Conservation (phyloP, 345 rosid genomes). For the Trapa bicornis region DNA sequence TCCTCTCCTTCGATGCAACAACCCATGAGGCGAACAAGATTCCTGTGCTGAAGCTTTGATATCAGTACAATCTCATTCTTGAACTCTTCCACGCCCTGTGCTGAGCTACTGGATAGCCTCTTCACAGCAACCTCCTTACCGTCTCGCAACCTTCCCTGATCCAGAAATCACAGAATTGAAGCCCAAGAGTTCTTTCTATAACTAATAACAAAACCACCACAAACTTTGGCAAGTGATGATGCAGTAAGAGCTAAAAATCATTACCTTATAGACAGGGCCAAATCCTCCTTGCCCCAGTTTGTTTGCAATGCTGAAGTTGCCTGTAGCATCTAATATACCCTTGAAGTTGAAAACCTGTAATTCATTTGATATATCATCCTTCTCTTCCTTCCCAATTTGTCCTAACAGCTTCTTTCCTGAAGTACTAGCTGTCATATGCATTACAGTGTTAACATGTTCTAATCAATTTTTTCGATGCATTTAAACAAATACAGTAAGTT, state of each 20-base stretch:
- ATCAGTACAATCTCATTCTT: constrained; percentile 47
- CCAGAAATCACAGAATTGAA: background rate
- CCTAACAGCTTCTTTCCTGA: background rate
- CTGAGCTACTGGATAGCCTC: constrained; percentile 37
- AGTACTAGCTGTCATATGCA: background rate
- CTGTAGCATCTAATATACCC: constrained; percentile 2
- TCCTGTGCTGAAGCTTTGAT: constrained; percentile 51
- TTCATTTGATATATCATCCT: background rate
- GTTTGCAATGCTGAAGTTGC: background rate
- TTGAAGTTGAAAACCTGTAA: background rate
- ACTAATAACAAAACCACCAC: too few species aligned
- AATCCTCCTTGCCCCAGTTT: constrained; percentile 14
- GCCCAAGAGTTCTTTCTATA: too few species aligned
- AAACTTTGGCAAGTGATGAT: background rate
- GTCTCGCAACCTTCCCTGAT: constrained; percentile 33
- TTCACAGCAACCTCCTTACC: constrained; percentile 53
- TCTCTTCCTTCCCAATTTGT: background rate
- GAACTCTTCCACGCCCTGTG: constrained; percentile 50
- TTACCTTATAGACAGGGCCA: constrained; percentile 9
- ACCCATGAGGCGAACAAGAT: constrained; percentile 48
- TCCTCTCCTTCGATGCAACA: constrained; percentile 52
- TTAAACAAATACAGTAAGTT: too few species aligned
- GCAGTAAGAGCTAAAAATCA: background rate
- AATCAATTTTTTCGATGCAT: too few species aligned
- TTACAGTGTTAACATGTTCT: background rate